These are phyloP conservation scores for Trichocomaceae sp. DNA, from an alignment of 2,329 filamentous ascomycete species.

Conservation along the genomic window DNA sequence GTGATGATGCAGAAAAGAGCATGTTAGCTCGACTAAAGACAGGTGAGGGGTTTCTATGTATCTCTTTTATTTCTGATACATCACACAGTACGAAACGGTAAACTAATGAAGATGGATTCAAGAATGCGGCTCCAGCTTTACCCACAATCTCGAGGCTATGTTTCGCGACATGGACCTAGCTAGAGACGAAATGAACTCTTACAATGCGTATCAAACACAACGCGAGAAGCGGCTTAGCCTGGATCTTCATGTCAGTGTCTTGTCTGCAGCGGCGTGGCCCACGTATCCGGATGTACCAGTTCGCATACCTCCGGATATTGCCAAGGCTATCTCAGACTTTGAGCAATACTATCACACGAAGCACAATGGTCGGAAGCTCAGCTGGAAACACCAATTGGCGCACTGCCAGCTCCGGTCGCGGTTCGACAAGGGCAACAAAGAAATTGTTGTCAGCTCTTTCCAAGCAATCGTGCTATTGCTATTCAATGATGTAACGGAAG, in stretches of 20 bases:
- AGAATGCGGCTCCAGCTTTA: slow-evolving; percentile 91
- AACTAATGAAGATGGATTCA: neutral
- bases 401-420: slow-evolving; percentile 78
- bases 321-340: slow-evolving; percentile 71
- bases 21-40: slow-evolving; percentile 89
- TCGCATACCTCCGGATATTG: slow-evolving; percentile 67
- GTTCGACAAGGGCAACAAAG: slow-evolving; percentile 75
- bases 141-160: slow-evolving; percentile 97
- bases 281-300: slow-evolving; percentile 74
- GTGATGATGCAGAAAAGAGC: slow-evolving; percentile 87
- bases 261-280: slow-evolving; percentile 91
- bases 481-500: slow-evolving; percentile 67
- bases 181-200: slow-evolving; percentile 86
- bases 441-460: slow-evolving; percentile 83
- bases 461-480: slow-evolving; percentile 85
- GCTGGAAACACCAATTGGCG: slow-evolving; percentile 89
- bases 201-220: slow-evolving; percentile 62
- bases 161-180: slow-evolving; percentile 96
- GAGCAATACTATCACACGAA: slow-evolving; percentile 82
- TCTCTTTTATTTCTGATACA: neutral
- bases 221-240: slow-evolving; percentile 53
- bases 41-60: slow-evolving; percentile 32
- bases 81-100: neutral
- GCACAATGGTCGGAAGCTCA: slow-evolving; percentile 77
- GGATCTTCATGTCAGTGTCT: slow-evolving; percentile 77